phyloP scores from a whole-genome alignment of 805 yeast genomes.

The Saccharomycopsis oosterbeekiorum region DNA sequence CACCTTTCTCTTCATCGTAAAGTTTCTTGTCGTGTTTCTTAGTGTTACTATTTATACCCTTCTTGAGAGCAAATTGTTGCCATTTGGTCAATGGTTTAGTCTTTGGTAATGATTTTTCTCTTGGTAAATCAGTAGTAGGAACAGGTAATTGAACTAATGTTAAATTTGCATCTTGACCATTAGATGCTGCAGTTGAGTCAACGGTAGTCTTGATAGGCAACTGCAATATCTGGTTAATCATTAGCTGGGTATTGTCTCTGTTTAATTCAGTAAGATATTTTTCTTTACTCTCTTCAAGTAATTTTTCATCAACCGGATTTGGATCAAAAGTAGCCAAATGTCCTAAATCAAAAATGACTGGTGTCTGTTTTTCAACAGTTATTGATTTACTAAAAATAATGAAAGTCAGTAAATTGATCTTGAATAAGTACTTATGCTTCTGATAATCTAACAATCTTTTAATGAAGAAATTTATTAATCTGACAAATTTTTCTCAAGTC shows the following conservation, averaged over 20 bases:
- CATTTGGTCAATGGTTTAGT: slow-evolving; percentile 88
- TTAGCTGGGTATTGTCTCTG: slow-evolving; percentile 86
- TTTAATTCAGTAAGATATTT: slow-evolving; percentile 53
- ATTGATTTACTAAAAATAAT: slow-evolving; percentile 42
- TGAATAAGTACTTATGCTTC: no score
- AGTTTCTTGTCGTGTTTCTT: slow-evolving; percentile 83
- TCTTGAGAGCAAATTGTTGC: slow-evolving; percentile 93
- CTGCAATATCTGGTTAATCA: slow-evolving; percentile 83
- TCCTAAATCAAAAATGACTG: slow-evolving; percentile 83
- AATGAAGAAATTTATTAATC: no score
- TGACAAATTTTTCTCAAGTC: background rate
- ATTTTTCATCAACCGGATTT: slow-evolving; percentile 64
- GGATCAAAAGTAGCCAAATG: slow-evolving; percentile 84
- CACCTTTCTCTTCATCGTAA: slow-evolving; percentile 79
- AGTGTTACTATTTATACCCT: slow-evolving; percentile 85
- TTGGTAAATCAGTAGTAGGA: slow-evolving; percentile 71
- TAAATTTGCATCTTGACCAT: slow-evolving; percentile 64
- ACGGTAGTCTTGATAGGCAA: slow-evolving; percentile 85
- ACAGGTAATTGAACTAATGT: slow-evolving; percentile 79
- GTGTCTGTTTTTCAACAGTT: slow-evolving; percentile 85
- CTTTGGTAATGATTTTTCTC: slow-evolving; percentile 94
- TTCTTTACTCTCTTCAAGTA: slow-evolving; percentile 53
- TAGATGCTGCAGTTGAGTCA: slow-evolving; percentile 47
- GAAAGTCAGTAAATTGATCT: slow-evolving; percentile 1
- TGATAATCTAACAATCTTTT: background rate